A percentile compares a stretch with the other conserved stretches of the same genome.
phyloP scores from a whole-genome alignment of 768 basidiomycete genomes.

The Tylopilus subfusipes region DNA sequence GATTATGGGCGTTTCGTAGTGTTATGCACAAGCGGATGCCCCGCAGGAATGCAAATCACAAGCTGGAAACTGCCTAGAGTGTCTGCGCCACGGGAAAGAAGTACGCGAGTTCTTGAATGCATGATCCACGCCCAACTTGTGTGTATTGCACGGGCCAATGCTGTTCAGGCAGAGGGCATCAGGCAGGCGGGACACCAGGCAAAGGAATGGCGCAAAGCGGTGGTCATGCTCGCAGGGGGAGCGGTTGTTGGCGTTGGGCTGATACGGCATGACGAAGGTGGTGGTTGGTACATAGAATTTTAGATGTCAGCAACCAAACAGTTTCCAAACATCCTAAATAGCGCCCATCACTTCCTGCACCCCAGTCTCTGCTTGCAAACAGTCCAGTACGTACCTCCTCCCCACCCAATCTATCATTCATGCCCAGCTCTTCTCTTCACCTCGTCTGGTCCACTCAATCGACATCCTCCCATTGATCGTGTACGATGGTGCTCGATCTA shows the following conservation, averaged over 20 bases:
- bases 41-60: constrained; percentile 69
- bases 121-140: neutral
- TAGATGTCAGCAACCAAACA: constrained; percentile 41
- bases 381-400: constrained; percentile 11
- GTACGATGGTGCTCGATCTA: constrained; percentile 37
- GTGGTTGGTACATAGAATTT: constrained; percentile 1
- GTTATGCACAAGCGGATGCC: constrained; percentile 76
- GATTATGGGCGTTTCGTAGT: constrained; percentile 44
- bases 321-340: constrained; percentile 37
- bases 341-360: constrained; percentile 26
- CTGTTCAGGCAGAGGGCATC: constrained; percentile 68
- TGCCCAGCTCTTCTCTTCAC: no score
- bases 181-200: constrained; percentile 61
- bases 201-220: constrained; percentile 66
- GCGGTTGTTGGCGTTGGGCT: constrained; percentile 74
- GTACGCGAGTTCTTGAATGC: constrained; percentile 40
- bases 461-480: constrained; percentile 31
- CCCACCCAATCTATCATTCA: neutral
- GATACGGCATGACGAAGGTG: constrained; percentile 46
- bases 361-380: neutral
- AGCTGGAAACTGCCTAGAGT: constrained; percentile 87
- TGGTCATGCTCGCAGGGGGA: constrained; percentile 68
- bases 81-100: constrained; percentile 86
- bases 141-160: constrained; percentile 63
- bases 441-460: neutral